A percentile compares a stretch with the other conserved stretches of the same genome.
phyloP scores from a whole-genome alignment of 352 stramenopile species.

The Hyaloperonospora brassicae region DNA sequence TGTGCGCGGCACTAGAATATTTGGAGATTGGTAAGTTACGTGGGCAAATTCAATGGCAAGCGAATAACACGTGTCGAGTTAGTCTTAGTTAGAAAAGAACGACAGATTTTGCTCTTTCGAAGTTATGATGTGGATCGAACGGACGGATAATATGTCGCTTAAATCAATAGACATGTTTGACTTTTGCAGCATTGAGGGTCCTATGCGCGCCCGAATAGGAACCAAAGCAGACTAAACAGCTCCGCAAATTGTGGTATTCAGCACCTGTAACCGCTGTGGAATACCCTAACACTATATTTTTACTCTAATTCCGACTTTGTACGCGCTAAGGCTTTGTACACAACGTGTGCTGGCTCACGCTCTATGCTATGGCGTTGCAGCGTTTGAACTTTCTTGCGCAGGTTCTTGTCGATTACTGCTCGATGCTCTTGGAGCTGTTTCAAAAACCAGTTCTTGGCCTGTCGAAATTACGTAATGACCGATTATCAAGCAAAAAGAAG shows the following conservation, averaged over 20 bases:
- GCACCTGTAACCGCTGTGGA: neutral
- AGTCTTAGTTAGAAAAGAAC: neutral
- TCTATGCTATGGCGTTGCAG: neutral
- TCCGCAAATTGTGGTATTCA: neutral
- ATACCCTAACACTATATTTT: neutral
- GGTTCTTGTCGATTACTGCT: neutral
- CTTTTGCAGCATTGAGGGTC: neutral
- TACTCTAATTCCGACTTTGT: neutral
- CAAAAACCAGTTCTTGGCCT: slow-evolving; percentile 18
- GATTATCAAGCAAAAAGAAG: neutral
- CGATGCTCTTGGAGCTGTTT: slow-evolving; percentile 4
- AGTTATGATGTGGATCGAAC: neutral
- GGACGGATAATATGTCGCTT: neutral
- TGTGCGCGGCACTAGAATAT: too few relatives aligned
- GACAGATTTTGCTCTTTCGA: neutral
- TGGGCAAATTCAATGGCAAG: too few relatives aligned
- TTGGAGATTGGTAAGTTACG: too few relatives aligned
- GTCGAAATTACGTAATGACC: slow-evolving; percentile 14
- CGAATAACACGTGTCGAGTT: neutral
- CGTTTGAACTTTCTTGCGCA: neutral
- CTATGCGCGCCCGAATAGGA: neutral
- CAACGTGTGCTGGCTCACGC: neutral
- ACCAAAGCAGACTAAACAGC: neutral
- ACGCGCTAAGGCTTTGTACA: neutral
- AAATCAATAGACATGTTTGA: neutral